Percentiles rank a stretch among this genome's conserved stretches.
Evolutionary conservation across 331 rosid genomes (phyloP).

Genomic region (Pyracantha coccinea): DNA sequence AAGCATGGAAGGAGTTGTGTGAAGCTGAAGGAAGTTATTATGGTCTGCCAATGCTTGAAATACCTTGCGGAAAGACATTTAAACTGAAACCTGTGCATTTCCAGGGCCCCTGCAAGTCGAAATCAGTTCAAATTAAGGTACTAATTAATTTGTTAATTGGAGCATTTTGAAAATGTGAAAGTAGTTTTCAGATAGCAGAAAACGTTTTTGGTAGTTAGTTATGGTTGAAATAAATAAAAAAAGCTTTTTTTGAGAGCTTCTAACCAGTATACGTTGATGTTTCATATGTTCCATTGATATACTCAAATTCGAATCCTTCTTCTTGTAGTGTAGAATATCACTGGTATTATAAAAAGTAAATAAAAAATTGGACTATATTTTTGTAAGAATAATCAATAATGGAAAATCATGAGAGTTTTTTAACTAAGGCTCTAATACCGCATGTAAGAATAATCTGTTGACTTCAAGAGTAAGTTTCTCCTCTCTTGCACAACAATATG

Average conservation of each 20-base stretch:
- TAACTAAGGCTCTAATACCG: no score
- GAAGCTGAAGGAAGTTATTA: neutral
- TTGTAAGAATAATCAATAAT: no score
- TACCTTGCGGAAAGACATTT: constrained; percentile 1
- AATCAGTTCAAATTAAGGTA: neutral
- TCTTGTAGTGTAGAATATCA: no score
- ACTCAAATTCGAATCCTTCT: no score
- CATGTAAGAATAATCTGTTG: no score
- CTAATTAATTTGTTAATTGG: neutral
- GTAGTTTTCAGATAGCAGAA: neutral
- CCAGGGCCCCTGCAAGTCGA: neutral
- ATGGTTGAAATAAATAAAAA: neutral
- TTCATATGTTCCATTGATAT: no score
- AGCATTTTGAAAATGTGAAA: neutral
- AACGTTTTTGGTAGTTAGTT: neutral
- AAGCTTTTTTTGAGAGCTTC: neutral
- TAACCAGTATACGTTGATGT: no score
- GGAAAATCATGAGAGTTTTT: no score
- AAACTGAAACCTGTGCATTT: neutral
- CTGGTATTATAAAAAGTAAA: no score
- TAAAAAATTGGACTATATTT: neutral
- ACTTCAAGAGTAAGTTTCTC: no score
- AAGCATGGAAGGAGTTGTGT: constrained; percentile 7
- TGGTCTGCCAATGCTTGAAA: neutral
- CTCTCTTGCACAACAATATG: no score